Conservation (phyloP, 148 eudicot genomes). For the Rhododendron griersonianum region DNA sequence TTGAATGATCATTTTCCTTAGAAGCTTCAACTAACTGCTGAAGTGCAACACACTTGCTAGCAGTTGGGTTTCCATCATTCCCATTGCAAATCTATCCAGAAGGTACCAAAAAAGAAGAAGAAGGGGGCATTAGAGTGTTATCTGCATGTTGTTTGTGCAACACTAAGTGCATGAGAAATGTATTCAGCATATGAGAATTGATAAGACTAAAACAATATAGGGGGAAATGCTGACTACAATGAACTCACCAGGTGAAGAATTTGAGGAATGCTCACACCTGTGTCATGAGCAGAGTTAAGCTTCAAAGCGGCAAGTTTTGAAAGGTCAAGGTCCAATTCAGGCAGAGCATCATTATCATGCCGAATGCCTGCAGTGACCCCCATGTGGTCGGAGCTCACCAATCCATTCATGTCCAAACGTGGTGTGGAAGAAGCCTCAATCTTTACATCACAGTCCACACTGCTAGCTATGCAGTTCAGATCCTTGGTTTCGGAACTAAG, state of each 20-base stretch:
- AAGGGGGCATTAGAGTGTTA: not conserved
- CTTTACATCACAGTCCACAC: conserved; percentile 30
- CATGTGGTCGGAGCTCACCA: conserved; percentile 45
- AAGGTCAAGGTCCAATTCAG: conserved; percentile 37
- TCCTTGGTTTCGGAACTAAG: conserved; percentile 42
- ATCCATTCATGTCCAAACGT: conserved; percentile 47
- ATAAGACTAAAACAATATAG: not conserved
- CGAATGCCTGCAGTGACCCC: conserved; percentile 28
- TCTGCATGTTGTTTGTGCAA: not conserved
- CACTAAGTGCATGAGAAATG: conserved; percentile 12
- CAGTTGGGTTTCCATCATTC: conserved; percentile 50
- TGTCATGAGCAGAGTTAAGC: conserved; percentile 44
- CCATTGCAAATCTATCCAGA: conserved; percentile 60
- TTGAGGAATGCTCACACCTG: conserved; percentile 91
- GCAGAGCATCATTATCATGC: conserved; percentile 48
- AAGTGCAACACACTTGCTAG: conserved; percentile 59
- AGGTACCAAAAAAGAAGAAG: not conserved
- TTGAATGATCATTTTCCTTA: conserved; percentile 56
- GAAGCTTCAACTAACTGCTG: conserved; percentile 79
- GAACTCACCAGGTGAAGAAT: conserved; percentile 78
- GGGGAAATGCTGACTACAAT: not conserved
- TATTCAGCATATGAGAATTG: not conserved
- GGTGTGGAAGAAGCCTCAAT: conserved; percentile 43
- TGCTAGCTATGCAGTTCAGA: conserved; percentile 30
- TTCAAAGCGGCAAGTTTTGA: conserved; percentile 43